Conservation (phyloP, 2,329 filamentous ascomycete genomes). For the Falciphora oryzae region DNA sequence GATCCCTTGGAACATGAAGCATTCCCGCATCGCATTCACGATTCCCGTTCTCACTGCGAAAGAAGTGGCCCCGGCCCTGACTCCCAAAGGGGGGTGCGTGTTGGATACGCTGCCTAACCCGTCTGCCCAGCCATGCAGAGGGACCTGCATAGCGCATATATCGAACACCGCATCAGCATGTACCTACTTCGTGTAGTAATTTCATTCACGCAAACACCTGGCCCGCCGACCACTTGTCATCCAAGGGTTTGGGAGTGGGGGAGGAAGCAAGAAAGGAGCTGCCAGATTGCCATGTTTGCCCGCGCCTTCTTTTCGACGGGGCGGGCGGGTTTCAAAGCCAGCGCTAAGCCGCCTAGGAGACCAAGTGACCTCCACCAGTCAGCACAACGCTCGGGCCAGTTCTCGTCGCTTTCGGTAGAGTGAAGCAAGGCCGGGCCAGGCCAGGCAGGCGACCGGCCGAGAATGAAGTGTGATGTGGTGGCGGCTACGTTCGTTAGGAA, state of each 20-base stretch:
- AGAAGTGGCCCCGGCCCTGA: too few species aligned
- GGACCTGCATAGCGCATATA: background rate
- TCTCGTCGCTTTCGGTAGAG: background rate
- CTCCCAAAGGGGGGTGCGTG: background rate
- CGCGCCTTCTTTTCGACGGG: background rate
- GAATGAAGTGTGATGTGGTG: too few species aligned
- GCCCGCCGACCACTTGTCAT: too few species aligned
- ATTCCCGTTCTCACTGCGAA: too few species aligned
- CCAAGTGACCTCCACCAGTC: background rate
- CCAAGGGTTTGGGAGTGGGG: too few species aligned
- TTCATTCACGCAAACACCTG: background rate
- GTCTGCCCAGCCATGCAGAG: background rate
- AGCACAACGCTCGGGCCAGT: background rate
- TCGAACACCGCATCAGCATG: background rate
- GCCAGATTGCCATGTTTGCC: background rate
- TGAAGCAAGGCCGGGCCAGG: too few species aligned
- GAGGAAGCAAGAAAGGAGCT: background rate
- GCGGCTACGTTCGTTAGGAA: background rate
- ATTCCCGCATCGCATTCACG: too few species aligned
- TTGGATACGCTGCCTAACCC: background rate
- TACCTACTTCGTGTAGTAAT: background rate
- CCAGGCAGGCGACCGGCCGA: background rate
- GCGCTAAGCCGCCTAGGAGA: background rate
- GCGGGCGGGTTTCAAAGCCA: background rate
- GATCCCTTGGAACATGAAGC: background rate